Evolutionary conservation across 2,329 filamentous ascomycete genomes (phyloP).

Genomic region (Ophiostoma ulmi): DNA sequence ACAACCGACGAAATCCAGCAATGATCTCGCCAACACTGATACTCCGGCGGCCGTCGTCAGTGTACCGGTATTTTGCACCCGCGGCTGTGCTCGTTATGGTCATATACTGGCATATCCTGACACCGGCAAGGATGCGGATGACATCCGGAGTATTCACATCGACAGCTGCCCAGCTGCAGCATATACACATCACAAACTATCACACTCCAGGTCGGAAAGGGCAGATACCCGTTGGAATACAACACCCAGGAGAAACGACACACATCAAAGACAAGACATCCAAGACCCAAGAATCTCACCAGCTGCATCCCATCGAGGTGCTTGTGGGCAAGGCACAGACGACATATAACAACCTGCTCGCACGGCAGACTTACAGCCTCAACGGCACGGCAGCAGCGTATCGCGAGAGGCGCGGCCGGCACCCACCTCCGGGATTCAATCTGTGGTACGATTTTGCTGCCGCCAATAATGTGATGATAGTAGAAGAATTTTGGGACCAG

Average conservation of each 20-base stretch:
- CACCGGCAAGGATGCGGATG: background rate
- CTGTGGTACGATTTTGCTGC: slow-evolving; percentile 53
- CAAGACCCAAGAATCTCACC: background rate
- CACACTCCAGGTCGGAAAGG: background rate
- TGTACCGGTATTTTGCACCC: slow-evolving; percentile 10
- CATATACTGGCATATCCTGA: background rate
- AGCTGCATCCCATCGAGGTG: slow-evolving; percentile 46
- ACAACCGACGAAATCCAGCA: background rate
- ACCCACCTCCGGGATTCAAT: slow-evolving; percentile 61
- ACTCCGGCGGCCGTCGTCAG: slow-evolving; percentile 3
- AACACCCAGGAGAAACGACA: background rate
- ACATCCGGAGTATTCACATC: background rate
- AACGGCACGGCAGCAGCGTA: slow-evolving; percentile 51
- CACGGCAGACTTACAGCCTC: slow-evolving; percentile 45
- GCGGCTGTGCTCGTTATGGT: background rate
- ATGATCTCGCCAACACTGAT: background rate
- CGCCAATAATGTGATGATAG: slow-evolving; percentile 48
- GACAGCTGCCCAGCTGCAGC: background rate
- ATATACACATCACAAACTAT: background rate
- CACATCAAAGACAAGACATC: too few relatives aligned
- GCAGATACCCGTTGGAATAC: background rate
- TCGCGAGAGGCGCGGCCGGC: slow-evolving; percentile 50
- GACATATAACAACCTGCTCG: slow-evolving; percentile 40
- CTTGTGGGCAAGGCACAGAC: slow-evolving; percentile 45
- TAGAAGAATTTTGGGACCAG: slow-evolving; percentile 61